Evolutionary conservation across 176 grass and related monocot genomes (phyloP).

Genomic region (Leersia perrieri): DNA sequence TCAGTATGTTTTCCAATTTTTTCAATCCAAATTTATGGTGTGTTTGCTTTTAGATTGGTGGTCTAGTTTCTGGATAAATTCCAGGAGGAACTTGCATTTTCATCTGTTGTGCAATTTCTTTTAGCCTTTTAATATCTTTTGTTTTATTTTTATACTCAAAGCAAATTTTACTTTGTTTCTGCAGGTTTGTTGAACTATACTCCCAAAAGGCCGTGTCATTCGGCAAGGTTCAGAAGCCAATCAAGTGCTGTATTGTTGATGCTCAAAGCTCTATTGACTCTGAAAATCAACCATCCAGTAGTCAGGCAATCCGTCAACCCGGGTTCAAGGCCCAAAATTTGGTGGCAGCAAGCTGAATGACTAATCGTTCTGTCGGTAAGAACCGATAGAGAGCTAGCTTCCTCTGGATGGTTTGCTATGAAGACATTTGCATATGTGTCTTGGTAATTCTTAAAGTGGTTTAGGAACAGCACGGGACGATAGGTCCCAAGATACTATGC

Average conservation of each 20-base stretch:
- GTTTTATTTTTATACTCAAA: constrained; percentile 1
- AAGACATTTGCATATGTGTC: no score
- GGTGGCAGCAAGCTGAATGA: constrained; percentile 26
- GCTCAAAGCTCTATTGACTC: constrained; percentile 1
- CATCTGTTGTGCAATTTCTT: background rate
- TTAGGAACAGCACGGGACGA: no score
- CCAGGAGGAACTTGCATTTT: background rate
- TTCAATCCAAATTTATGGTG: background rate
- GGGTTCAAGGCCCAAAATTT: constrained; percentile 18
- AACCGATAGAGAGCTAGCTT: background rate
- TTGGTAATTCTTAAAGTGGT: no score
- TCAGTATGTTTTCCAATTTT: background rate
- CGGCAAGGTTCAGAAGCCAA: constrained; percentile 69
- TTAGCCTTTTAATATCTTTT: background rate
- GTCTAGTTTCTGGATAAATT: background rate
- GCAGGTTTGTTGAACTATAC: constrained; percentile 61
- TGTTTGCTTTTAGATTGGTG: background rate
- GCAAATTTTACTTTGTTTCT: background rate
- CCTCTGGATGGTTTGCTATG: background rate
- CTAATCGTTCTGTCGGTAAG: background rate
- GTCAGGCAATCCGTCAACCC: background rate
- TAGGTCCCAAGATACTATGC: no score
- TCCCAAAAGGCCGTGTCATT: constrained; percentile 41
- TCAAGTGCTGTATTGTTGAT: constrained; percentile 47
- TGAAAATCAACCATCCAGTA: background rate